phyloP scores from a whole-genome alignment of 225 moss, liverwort and hornwort genomes.

The Pleurozium schreberi region DNA sequence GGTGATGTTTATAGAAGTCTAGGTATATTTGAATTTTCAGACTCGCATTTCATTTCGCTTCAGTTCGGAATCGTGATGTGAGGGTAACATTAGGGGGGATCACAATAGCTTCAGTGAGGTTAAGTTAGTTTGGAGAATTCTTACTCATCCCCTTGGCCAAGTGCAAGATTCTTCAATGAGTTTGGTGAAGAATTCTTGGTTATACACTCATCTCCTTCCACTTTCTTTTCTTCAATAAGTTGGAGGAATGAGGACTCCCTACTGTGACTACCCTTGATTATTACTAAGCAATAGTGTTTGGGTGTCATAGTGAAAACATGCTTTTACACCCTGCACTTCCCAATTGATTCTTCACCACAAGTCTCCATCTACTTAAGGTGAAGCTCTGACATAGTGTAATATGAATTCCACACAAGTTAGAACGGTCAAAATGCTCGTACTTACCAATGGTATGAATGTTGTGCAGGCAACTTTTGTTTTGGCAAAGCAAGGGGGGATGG shows the following conservation, averaged over 20 bases:
- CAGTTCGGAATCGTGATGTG: neutral
- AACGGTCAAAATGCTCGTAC: neutral
- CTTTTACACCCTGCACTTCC: neutral
- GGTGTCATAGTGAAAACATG: too few relatives aligned
- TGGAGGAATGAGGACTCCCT: neutral
- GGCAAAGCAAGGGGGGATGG: constrained; percentile 66
- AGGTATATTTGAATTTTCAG: too few relatives aligned
- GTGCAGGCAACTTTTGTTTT: constrained; percentile 59
- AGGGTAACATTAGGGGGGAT: neutral
- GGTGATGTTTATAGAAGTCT: neutral
- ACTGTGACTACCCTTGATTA: neutral
- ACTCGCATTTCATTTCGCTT: neutral
- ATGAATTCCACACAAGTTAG: neutral
- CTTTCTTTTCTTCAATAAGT: neutral
- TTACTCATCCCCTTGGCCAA: neutral
- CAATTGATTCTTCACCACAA: neutral
- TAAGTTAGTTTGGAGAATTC: neutral
- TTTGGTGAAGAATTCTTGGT: neutral
- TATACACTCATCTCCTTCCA: neutral
- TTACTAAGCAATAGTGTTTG: neutral
- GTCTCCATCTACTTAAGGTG: neutral
- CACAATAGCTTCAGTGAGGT: neutral
- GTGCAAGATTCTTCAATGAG: neutral
- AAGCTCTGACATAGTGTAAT: neutral
- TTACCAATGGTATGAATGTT: neutral